These are phyloP conservation scores for Monoraphidium neglectum DNA, from an alignment of 139 green algal genomes.

Conservation along the genomic window DNA sequence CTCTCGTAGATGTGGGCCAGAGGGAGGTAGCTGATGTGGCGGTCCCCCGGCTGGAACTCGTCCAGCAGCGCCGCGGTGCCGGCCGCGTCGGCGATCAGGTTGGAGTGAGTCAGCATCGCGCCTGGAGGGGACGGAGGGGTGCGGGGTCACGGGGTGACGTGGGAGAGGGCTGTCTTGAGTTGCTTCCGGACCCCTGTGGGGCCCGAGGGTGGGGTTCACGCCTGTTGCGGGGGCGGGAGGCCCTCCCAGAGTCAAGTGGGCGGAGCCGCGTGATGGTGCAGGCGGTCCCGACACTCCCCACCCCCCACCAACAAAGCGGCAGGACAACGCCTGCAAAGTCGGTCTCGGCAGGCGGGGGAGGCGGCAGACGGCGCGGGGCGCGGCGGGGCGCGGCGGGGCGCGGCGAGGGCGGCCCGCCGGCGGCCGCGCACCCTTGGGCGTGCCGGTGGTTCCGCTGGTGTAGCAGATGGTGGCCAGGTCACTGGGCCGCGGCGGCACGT, in stretches of 20 bases:
- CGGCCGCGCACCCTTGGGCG: conserved; percentile 76
- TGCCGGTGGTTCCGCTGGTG: conserved; percentile 90
- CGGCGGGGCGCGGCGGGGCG: no score
- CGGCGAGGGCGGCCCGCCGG: not conserved
- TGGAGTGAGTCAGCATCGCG: conserved; percentile 82
- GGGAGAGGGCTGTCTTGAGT: not conserved
- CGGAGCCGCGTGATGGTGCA: no score
- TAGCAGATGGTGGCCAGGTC: conserved; percentile 95
- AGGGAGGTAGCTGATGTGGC: conserved; percentile 89
- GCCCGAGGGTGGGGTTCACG: not conserved
- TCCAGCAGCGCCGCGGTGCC: conserved; percentile 44
- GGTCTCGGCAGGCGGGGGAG: no score
- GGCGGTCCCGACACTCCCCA: not conserved
- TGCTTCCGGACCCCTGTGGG: no score
- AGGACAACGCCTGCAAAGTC: not conserved
- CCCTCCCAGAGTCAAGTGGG: no score
- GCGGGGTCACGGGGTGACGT: not conserved
- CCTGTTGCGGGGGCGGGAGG: not conserved
- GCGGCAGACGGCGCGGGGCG: no score
- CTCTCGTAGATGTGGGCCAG: conserved; percentile 97
- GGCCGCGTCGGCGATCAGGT: conserved; percentile 77
- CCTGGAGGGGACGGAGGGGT: conserved; percentile 36
- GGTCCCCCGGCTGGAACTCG: conserved; percentile 48
- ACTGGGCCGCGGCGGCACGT: conserved; percentile 77
- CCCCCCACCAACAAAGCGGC: not conserved